Percentiles rank a stretch among this genome's conserved stretches.
These are phyloP conservation scores for Sequoia sempervirens DNA, from an alignment of 75 land plant species.

Conservation along the genomic window DNA sequence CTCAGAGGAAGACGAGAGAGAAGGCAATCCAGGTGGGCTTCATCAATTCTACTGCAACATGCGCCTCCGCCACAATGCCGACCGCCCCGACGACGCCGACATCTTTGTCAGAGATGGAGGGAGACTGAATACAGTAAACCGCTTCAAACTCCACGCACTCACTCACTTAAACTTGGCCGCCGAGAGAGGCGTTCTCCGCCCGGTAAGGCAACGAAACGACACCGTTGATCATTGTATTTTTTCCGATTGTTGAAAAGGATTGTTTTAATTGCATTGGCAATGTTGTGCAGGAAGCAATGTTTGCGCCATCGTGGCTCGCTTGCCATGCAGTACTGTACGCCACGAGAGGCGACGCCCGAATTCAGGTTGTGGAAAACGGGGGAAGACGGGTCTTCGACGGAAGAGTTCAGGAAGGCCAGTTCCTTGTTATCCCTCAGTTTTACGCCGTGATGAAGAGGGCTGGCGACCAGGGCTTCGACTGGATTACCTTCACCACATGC, in stretches of 20 bases:
- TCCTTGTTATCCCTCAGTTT: constrained; percentile 37
- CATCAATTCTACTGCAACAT: constrained; percentile 33
- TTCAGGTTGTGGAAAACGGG: constrained; percentile 24
- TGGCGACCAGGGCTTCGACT: neutral
- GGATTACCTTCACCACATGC: neutral
- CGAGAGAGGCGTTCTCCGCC: constrained; percentile 28
- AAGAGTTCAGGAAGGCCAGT: constrained; percentile 20
- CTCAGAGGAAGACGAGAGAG: neutral
- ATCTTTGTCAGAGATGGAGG: constrained; percentile 27
- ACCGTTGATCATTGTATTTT: too few relatives aligned
- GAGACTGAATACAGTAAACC: constrained; percentile 25
- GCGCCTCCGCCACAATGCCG: constrained; percentile 23
- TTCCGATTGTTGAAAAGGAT: too few relatives aligned
- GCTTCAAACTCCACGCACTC: constrained; percentile 35
- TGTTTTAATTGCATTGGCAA: too few relatives aligned
- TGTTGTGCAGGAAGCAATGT: constrained; percentile 26
- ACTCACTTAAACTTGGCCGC: constrained; percentile 29
- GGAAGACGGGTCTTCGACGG: constrained; percentile 26
- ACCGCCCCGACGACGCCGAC: constrained; percentile 24
- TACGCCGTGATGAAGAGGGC: constrained; percentile 20
- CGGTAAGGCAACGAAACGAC: constrained; percentile 8
- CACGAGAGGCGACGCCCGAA: constrained; percentile 17
- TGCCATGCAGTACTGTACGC: constrained; percentile 24
- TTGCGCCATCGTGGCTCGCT: constrained; percentile 28
- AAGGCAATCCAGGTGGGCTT: constrained; percentile 18